Percentiles rank a stretch among this genome's conserved stretches.
Evolutionary conservation across 106 monocot genomes (phyloP).

Genomic region (Allium sativum): DNA sequence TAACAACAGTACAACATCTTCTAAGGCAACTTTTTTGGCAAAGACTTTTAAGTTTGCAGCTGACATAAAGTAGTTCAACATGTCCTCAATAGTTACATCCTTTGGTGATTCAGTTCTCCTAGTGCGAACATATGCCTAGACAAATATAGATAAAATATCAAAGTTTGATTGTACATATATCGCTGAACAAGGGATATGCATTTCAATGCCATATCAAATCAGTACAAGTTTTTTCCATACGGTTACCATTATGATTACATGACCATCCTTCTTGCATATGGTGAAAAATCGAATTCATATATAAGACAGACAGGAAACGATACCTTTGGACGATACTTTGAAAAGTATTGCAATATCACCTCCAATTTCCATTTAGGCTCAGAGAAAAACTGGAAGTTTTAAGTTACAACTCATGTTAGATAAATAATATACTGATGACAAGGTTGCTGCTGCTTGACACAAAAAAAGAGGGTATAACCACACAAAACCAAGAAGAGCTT

Average conservation of each 20-base stretch:
- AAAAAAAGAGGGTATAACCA: no score
- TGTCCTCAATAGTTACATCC: conserved; percentile 27
- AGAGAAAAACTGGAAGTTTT: conserved; percentile 31
- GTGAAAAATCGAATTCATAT: no score
- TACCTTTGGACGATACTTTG: conserved; percentile 60
- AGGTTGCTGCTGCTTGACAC: no score
- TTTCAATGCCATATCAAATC: no score
- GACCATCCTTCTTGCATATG: no score
- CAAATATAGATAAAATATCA: background rate
- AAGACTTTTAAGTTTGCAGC: conserved; percentile 26
- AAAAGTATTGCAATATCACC: conserved; percentile 62
- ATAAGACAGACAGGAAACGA: no score
- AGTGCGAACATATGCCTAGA: conserved; percentile 43
- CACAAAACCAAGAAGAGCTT: no score
- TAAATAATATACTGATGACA: no score
- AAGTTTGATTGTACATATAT: no score
- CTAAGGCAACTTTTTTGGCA: conserved; percentile 33
- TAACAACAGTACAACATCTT: conserved; percentile 41
- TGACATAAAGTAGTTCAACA: conserved; percentile 35
- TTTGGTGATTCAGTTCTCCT: conserved; percentile 24
- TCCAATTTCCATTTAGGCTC: conserved; percentile 77
- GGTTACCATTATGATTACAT: no score
- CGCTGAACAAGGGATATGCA: no score
- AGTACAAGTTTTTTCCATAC: no score
- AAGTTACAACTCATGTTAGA: background rate